Percentiles rank a stretch among this genome's conserved stretches.
These are phyloP conservation scores for Abortiporus biennis DNA, from an alignment of 1,284 basidiomycete species.

Conservation along the genomic window DNA sequence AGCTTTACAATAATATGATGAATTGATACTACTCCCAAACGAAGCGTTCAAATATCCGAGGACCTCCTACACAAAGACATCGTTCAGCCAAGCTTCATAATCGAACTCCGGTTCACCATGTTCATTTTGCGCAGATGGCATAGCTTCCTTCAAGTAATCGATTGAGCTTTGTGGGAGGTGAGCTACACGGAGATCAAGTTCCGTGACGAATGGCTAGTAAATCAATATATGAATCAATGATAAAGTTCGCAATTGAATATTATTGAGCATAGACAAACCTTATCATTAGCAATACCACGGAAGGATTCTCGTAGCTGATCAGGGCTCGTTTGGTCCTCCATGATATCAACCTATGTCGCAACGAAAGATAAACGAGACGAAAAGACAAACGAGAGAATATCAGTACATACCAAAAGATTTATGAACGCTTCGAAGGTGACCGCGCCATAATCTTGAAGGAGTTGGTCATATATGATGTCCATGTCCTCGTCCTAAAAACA, in stretches of 20 bases:
- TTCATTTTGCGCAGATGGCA: slow-evolving; percentile 51
- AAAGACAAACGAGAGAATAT: background rate
- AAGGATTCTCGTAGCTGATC: slow-evolving; percentile 94
- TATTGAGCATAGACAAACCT: slow-evolving; percentile 44
- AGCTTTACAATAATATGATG: too few species aligned
- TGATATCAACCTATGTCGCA: slow-evolving; percentile 76
- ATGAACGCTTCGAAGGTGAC: slow-evolving; percentile 95
- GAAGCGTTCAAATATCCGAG: too few species aligned
- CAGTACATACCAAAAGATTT: slow-evolving; percentile 70
- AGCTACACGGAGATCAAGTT: slow-evolving; percentile 88
- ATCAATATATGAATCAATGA: slow-evolving; percentile 8
- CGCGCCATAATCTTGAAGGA: slow-evolving; percentile 82
- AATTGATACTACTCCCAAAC: too few species aligned
- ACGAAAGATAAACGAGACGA: slow-evolving; percentile 6
- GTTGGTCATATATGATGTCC: slow-evolving; percentile 78
- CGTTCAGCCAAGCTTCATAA: slow-evolving; percentile 74
- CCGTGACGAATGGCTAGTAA: slow-evolving; percentile 83
- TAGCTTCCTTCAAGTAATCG: slow-evolving; percentile 76
- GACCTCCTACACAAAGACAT: slow-evolving; percentile 53
- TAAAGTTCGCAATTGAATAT: background rate
- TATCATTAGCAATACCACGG: slow-evolving; percentile 86
- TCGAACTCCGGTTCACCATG: slow-evolving; percentile 66
- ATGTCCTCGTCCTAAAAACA: slow-evolving; percentile 81
- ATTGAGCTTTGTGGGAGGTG: slow-evolving; percentile 75
- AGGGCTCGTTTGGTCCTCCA: slow-evolving; percentile 90